Evolutionary conservation across 2,329 filamentous ascomycete genomes (phyloP).

Genomic region (Ambrosiella xylebori): DNA sequence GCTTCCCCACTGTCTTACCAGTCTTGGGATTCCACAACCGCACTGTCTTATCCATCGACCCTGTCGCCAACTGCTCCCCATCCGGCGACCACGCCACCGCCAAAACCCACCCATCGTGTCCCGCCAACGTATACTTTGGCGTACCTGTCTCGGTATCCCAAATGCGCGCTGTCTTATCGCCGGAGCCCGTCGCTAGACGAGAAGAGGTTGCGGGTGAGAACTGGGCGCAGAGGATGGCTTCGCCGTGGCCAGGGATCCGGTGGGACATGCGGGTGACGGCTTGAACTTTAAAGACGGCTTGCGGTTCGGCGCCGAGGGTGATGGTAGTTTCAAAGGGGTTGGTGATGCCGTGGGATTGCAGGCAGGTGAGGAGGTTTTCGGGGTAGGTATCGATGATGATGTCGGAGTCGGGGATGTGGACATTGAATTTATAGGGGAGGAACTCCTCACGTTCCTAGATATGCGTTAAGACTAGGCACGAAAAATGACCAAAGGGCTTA

Average conservation of each 20-base stretch:
- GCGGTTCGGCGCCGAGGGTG: slow-evolving; percentile 50
- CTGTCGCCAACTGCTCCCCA: slow-evolving; percentile 64
- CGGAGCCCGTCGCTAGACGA: slow-evolving; percentile 70
- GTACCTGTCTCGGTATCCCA: slow-evolving; percentile 94
- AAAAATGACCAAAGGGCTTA: not conserved
- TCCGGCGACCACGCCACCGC: slow-evolving; percentile 79
- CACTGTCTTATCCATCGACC: slow-evolving; percentile 86
- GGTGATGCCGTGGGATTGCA: slow-evolving; percentile 38
- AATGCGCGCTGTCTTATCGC: slow-evolving; percentile 78
- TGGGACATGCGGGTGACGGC: slow-evolving; percentile 81
- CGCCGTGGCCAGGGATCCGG: slow-evolving; percentile 76
- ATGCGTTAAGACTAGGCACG: not conserved
- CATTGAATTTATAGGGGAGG: slow-evolving; percentile 43
- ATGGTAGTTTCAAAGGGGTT: slow-evolving; percentile 40
- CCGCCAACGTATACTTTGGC: slow-evolving; percentile 67
- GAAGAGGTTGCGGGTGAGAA: slow-evolving; percentile 69
- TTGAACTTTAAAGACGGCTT: slow-evolving; percentile 86
- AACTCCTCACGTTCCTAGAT: slow-evolving; percentile 38
- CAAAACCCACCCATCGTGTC: slow-evolving; percentile 80
- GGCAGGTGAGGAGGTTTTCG: slow-evolving; percentile 34
- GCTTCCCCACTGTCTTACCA: slow-evolving; percentile 52
- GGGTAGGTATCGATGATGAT: slow-evolving; percentile 39
- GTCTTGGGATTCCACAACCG: slow-evolving; percentile 74
- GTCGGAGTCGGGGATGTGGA: slow-evolving; percentile 37
- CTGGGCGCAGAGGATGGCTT: slow-evolving; percentile 70